These are phyloP conservation scores for Elaeagnus macrophylla DNA, from an alignment of 306 rosid genomes.

Conservation along the genomic window DNA sequence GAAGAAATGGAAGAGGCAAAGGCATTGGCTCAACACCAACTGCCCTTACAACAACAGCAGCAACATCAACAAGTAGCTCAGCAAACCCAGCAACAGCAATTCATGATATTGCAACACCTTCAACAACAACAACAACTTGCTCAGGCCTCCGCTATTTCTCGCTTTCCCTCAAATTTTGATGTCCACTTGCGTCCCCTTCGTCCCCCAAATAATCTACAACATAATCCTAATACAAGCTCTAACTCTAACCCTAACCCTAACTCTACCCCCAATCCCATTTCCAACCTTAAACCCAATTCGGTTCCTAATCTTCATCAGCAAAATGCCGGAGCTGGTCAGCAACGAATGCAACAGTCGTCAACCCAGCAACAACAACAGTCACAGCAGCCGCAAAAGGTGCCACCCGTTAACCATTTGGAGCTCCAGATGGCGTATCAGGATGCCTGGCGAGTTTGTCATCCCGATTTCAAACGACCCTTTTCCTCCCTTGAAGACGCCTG, in stretches of 20 bases:
- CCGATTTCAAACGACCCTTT: constrained; percentile 87
- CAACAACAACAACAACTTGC: constrained; percentile 55
- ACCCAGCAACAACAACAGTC: constrained; percentile 21
- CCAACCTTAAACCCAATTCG: constrained; percentile 32
- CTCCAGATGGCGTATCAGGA: constrained; percentile 96
- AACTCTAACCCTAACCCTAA: constrained; percentile 1
- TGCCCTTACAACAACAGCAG: constrained; percentile 32
- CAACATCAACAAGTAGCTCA: constrained; percentile 11
- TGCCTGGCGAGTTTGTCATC: constrained; percentile 89
- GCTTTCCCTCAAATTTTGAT: constrained; percentile 86
- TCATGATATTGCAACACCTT: constrained; percentile 48
- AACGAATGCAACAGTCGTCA: constrained; percentile 1
- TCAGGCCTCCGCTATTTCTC: constrained; percentile 61
- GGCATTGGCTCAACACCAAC: constrained; percentile 59
- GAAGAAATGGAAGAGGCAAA: constrained; percentile 68
- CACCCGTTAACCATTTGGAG: constrained; percentile 72
- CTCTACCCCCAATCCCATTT: constrained; percentile 29
- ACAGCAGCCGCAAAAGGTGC: constrained; percentile 52
- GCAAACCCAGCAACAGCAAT: constrained; percentile 16
- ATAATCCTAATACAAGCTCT: constrained; percentile 28
- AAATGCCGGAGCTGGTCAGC: constrained; percentile 35
- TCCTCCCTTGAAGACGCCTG: constrained; percentile 89
- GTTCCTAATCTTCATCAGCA: constrained; percentile 31
- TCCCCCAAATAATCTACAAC: constrained; percentile 45
- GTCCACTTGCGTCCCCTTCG: constrained; percentile 86